A percentile compares a stretch with the other conserved stretches of the same genome.
phyloP scores from a whole-genome alignment of 2,329 filamentous ascomycete species.

The Aureobasidium pullulans region DNA sequence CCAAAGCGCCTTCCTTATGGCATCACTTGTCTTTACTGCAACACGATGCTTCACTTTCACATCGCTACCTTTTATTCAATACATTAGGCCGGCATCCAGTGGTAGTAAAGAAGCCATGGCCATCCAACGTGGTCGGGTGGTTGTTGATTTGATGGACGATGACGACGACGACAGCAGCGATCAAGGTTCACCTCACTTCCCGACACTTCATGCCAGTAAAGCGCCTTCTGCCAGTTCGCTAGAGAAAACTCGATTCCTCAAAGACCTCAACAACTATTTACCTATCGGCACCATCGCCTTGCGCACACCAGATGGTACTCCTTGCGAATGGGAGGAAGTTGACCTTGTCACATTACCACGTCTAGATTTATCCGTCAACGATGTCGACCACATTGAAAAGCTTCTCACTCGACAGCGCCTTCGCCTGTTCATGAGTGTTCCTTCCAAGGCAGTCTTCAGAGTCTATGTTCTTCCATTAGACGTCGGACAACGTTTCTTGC shows the following conservation, averaged over 20 bases:
- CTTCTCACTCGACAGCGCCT: conserved; percentile 21
- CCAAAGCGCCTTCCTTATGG: too few species aligned
- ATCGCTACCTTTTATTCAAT: not conserved
- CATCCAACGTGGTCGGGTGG: not conserved
- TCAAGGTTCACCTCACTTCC: not conserved
- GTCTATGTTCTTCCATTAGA: conserved; percentile 63
- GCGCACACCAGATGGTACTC: not conserved
- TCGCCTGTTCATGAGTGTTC: conserved; percentile 7
- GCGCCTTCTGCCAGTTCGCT: not conserved
- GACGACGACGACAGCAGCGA: not conserved
- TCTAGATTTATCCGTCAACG: conserved; percentile 9
- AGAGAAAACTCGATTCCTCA: conserved; percentile 8
- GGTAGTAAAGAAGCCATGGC: not conserved
- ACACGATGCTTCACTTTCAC: too few species aligned
- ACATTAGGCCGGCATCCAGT: not conserved
- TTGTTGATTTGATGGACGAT: not conserved
- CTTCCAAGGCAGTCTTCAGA: conserved; percentile 32
- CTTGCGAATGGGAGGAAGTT: conserved; percentile 7
- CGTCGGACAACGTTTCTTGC: conserved; percentile 46
- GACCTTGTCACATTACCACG: not conserved
- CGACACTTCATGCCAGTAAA: not conserved
- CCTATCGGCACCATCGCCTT: conserved; percentile 21
- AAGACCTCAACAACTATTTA: conserved; percentile 20
- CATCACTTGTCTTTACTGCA: too few species aligned
- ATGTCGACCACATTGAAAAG: not conserved